Evolutionary conservation across 139 green algal species (phyloP).

Genomic region (Micractinium sp.): DNA sequence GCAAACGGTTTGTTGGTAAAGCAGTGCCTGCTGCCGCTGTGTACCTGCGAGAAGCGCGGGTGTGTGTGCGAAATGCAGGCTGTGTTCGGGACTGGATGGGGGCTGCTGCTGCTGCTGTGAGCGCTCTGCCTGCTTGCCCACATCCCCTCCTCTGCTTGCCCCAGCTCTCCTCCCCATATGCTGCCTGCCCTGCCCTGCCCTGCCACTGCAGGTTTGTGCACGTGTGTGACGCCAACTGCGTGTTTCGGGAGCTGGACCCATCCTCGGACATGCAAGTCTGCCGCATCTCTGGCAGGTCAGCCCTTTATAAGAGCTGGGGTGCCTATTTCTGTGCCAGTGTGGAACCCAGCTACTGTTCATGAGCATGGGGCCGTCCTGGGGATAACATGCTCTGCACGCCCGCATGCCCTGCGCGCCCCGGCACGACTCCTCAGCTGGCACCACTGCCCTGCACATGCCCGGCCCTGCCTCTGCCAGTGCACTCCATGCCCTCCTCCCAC

Average conservation of each 20-base stretch:
- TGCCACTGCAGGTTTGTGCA: conserved; percentile 23
- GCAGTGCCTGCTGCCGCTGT: no score
- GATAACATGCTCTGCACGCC: no score
- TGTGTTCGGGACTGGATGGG: no score
- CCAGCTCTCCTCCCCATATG: no score
- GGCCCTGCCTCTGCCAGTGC: background rate
- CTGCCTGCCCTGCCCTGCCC: background rate
- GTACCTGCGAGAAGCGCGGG: background rate
- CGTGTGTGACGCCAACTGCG: conserved; percentile 35
- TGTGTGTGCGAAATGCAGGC: no score
- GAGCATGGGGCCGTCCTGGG: no score
- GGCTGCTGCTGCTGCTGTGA: no score
- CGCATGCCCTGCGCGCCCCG: background rate
- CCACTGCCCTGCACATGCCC: background rate
- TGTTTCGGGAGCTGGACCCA: background rate
- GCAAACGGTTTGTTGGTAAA: background rate
- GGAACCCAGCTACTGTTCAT: no score
- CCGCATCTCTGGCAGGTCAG: conserved; percentile 31
- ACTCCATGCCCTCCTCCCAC: background rate
- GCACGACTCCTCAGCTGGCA: background rate
- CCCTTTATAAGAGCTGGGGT: background rate
- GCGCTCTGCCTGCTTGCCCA: background rate
- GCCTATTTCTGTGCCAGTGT: background rate
- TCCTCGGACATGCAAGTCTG: conserved; percentile 29
- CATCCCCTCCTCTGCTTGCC: background rate